Conservation (phyloP, 331 rosid genomes). For the Cydonia oblonga region DNA sequence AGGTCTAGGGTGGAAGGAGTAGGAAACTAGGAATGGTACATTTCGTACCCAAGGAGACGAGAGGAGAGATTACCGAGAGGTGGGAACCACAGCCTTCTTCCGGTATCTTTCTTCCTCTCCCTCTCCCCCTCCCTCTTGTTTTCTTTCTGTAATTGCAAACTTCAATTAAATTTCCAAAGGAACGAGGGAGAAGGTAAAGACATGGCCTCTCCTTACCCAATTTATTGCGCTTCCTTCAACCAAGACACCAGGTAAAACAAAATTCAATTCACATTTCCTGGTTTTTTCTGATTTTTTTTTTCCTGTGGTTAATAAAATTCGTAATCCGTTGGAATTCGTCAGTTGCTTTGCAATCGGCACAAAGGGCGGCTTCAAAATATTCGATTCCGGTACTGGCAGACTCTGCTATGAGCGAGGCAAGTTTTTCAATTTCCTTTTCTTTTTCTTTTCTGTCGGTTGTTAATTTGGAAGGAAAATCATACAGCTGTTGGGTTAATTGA, state of each 20-base stretch:
- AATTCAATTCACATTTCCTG: background rate
- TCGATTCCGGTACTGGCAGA: slow-evolving; percentile 60
- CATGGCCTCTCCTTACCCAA: slow-evolving; percentile 29
- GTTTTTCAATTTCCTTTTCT: background rate
- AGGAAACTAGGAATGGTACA: too few species aligned
- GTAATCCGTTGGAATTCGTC: slow-evolving; percentile 7
- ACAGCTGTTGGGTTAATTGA: background rate
- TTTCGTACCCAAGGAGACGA: too few species aligned
- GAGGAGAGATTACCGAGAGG: too few species aligned
- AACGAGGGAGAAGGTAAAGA: too few species aligned
- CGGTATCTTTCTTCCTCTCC: too few species aligned
- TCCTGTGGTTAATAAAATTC: background rate
- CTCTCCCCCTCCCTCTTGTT: too few species aligned
- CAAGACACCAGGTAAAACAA: slow-evolving; percentile 59
- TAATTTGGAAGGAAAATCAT: too few species aligned
- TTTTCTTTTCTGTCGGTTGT: background rate
- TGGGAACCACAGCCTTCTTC: too few species aligned
- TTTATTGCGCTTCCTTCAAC: slow-evolving; percentile 84
- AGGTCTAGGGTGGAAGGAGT: too few species aligned
- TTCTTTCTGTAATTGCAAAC: too few species aligned
- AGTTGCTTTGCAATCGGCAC: slow-evolving; percentile 84
- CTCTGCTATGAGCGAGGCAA: slow-evolving; percentile 71
- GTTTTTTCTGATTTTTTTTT: background rate
- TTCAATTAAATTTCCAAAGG: too few species aligned
- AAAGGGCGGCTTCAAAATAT: slow-evolving; percentile 67